Evolutionary conservation across 1,284 basidiomycete species (phyloP).

Genomic region (Neonothopanus nambi): DNA sequence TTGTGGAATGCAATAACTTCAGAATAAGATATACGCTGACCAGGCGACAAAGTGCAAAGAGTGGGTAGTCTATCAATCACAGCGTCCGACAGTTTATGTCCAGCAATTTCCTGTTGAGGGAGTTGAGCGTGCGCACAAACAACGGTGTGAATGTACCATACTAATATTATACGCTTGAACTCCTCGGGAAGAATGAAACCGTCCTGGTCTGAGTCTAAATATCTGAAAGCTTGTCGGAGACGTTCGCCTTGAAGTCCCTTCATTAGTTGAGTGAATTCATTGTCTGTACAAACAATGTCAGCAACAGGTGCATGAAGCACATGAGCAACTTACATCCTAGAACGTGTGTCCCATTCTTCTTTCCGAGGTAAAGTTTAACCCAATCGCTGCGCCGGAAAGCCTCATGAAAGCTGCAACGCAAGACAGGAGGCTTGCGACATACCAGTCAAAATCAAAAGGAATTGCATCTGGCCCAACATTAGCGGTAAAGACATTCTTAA

Average conservation of each 20-base stretch:
- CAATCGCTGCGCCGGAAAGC: slow-evolving; percentile 62
- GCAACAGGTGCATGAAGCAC: slow-evolving; percentile 6
- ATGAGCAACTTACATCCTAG: slow-evolving; percentile 74
- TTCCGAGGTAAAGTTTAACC: slow-evolving; percentile 92
- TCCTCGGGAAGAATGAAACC: slow-evolving; percentile 91
- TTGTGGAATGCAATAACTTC: slow-evolving; percentile 96
- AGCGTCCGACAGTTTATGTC: slow-evolving; percentile 91
- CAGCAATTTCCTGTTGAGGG: slow-evolving; percentile 76
- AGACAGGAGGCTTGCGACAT: slow-evolving; percentile 2
- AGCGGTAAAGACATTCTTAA: slow-evolving; percentile 86
- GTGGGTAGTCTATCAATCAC: slow-evolving; percentile 90
- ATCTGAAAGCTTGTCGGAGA: slow-evolving; percentile 89
- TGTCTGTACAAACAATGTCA: slow-evolving; percentile 51
- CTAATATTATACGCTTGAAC: slow-evolving; percentile 91
- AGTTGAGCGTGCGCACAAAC: not conserved
- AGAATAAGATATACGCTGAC: slow-evolving; percentile 89
- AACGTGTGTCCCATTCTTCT: slow-evolving; percentile 86
- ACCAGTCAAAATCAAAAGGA: slow-evolving; percentile 95
- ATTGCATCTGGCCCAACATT: slow-evolving; percentile 82
- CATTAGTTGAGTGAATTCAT: slow-evolving; percentile 96
- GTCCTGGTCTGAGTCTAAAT: slow-evolving; percentile 84
- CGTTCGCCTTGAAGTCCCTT: slow-evolving; percentile 96
- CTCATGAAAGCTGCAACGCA: slow-evolving; percentile 6
- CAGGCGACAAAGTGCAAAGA: slow-evolving; percentile 82
- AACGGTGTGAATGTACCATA: slow-evolving; percentile 35